A percentile compares a stretch with the other conserved stretches of the same genome.
These are phyloP conservation scores for Prunus padus DNA, from an alignment of 306 rosid genomes.

Conservation along the genomic window DNA sequence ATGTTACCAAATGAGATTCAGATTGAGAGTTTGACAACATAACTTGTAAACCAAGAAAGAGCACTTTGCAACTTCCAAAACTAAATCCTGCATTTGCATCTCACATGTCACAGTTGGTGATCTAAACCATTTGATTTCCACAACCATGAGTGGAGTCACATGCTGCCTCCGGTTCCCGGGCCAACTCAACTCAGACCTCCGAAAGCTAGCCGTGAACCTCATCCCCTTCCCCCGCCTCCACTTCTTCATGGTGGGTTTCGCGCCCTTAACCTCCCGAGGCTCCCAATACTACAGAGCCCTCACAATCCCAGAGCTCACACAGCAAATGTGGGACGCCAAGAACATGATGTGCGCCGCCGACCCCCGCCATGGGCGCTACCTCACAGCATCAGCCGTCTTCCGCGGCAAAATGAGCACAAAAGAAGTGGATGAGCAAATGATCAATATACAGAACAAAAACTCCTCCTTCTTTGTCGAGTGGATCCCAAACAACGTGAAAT, in stretches of 20 bases:
- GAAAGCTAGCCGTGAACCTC: constrained; percentile 75
- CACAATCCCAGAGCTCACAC: constrained; percentile 88
- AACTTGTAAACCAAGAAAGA: not conserved
- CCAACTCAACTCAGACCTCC: constrained; percentile 84
- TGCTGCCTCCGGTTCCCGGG: constrained; percentile 93
- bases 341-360: constrained; percentile 93
- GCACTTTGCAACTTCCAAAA: not conserved
- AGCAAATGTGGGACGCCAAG: constrained; percentile 89
- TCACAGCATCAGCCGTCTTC: constrained; percentile 86
- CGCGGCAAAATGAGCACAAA: constrained; percentile 91
- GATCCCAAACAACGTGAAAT: constrained; percentile 89
- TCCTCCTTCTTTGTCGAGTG: constrained; percentile 83
- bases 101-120: constrained; percentile 63
- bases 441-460: constrained; percentile 87
- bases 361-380: constrained; percentile 81
- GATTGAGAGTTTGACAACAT: not conserved
- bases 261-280: constrained; percentile 76
- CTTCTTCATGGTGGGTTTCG: constrained; percentile 88
- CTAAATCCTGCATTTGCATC: not conserved
- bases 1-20: not conserved
- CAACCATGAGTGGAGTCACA: constrained; percentile 94
- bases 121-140: constrained; percentile 86
- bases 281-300: constrained; percentile 73
- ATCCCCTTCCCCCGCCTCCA: constrained; percentile 84
- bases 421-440: constrained; percentile 83